Percentiles rank a stretch among this genome's conserved stretches.
Evolutionary conservation across 2,329 filamentous ascomycete species (phyloP).

Genomic region (Xylaria sp.): DNA sequence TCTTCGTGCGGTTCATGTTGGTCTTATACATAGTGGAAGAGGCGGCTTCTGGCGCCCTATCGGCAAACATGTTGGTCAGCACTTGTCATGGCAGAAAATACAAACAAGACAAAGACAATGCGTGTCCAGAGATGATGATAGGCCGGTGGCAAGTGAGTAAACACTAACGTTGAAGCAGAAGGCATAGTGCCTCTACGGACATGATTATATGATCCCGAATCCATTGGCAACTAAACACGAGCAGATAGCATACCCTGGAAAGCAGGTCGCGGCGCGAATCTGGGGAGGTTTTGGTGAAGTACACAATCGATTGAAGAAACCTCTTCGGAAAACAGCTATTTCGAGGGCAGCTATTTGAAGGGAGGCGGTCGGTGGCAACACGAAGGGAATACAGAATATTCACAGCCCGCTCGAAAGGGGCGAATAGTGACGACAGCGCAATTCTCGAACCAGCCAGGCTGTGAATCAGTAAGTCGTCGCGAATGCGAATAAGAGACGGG

Average conservation of each 20-base stretch:
- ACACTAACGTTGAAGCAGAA: slow-evolving; percentile 17
- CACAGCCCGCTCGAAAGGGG: not conserved
- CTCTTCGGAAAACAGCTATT: too few species aligned
- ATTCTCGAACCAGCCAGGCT: not conserved
- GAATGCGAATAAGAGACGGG: slow-evolving; percentile 8
- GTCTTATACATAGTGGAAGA: slow-evolving; percentile 56
- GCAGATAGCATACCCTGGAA: slow-evolving; percentile 4
- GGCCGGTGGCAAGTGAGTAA: not conserved
- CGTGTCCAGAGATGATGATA: not conserved
- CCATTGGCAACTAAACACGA: slow-evolving; percentile 14
- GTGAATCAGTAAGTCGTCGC: not conserved
- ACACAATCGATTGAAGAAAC: not conserved
- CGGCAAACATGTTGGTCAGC: slow-evolving; percentile 1
- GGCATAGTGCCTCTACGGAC: slow-evolving; percentile 19
- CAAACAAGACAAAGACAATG: not conserved
- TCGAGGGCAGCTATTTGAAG: not conserved
- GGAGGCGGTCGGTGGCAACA: not conserved
- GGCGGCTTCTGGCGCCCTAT: slow-evolving; percentile 2
- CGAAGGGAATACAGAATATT: not conserved
- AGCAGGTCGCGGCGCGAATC: not conserved
- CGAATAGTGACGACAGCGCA: not conserved
- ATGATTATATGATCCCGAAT: slow-evolving; percentile 23
- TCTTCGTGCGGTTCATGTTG: slow-evolving; percentile 84
- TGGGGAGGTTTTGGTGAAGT: not conserved
- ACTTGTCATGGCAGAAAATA: not conserved